Conservation (phyloP, 495 filamentous ascomycete species). For the Penicillium herquei region DNA sequence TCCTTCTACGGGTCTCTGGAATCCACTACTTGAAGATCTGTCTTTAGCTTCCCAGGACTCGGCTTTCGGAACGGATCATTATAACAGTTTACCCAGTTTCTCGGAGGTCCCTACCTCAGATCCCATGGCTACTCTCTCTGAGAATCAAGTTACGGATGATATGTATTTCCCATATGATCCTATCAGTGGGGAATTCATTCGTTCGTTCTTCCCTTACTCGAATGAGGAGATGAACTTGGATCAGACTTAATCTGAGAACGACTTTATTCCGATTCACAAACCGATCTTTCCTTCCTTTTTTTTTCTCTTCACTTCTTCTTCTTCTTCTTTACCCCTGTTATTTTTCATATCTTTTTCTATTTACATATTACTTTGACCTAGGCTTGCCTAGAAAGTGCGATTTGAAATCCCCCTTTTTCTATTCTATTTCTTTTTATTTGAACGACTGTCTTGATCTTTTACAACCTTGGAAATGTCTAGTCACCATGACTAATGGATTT, state of each 20-base stretch:
- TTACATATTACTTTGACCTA: not conserved
- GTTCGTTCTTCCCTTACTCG: constrained; percentile 41
- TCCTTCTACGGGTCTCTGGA: constrained; percentile 5
- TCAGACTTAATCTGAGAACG: constrained; percentile 2
- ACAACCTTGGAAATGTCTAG: not conserved
- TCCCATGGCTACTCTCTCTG: constrained; percentile 5
- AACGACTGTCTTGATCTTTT: not conserved
- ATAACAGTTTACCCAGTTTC: constrained; percentile 1
- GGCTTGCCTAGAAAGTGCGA: not conserved
- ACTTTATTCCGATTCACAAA: not conserved
- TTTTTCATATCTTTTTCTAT: not conserved
- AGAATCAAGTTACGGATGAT: constrained; percentile 21
- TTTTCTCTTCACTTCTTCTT: not conserved
- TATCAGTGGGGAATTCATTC: constrained; percentile 45
- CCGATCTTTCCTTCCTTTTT: not conserved
- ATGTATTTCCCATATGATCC: constrained; percentile 47
- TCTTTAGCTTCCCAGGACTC: not conserved
- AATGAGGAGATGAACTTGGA: constrained; percentile 26
- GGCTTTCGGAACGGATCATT: constrained; percentile 2
- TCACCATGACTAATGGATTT: not conserved
- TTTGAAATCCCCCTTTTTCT: not conserved
- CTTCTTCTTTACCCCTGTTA: not conserved
- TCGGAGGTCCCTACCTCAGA: constrained; percentile 9
- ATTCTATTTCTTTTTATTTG: not conserved
- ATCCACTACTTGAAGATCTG: constrained; percentile 10